These are phyloP conservation scores for Priceomyces fermenticarens DNA, from an alignment of 805 yeast genomes.

Conservation along the genomic window DNA sequence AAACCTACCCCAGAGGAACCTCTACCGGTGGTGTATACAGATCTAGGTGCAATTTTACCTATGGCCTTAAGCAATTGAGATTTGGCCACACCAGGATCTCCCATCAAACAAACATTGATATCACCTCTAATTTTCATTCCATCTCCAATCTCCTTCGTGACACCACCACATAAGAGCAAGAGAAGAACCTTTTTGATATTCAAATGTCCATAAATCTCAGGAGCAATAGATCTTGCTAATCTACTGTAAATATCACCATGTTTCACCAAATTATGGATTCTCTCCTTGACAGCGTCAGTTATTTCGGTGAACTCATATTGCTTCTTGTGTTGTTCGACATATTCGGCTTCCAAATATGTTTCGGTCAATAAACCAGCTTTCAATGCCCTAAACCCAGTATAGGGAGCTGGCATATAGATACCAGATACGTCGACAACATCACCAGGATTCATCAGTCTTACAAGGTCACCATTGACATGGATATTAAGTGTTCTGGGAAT, in stretches of 20 bases:
- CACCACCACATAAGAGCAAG: slow-evolving; percentile 88
- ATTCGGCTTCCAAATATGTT: slow-evolving; percentile 87
- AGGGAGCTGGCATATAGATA: slow-evolving; percentile 88
- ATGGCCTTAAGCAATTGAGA: slow-evolving; percentile 92
- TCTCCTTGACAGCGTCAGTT: slow-evolving; percentile 52
- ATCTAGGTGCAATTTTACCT: slow-evolving; percentile 90
- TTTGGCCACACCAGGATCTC: slow-evolving; percentile 99
- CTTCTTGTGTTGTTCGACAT: slow-evolving; percentile 81
- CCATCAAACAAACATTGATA: slow-evolving; percentile 93
- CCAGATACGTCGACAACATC: slow-evolving; percentile 93
- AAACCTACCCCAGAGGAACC: slow-evolving; percentile 99
- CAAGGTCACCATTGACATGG: slow-evolving; percentile 90
- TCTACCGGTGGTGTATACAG: slow-evolving; percentile 96
- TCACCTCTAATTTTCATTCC: slow-evolving; percentile 98
- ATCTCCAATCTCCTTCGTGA: slow-evolving; percentile 89
- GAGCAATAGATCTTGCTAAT: slow-evolving; percentile 88
- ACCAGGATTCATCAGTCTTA: slow-evolving; percentile 86
- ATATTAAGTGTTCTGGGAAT: slow-evolving; percentile 85
- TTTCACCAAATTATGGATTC: slow-evolving; percentile 52
- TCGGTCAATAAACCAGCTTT: slow-evolving; percentile 93
- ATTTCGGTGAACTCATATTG: slow-evolving; percentile 69
- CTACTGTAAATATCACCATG: slow-evolving; percentile 75
- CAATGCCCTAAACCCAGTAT: slow-evolving; percentile 91
- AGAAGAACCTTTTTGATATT: slow-evolving; percentile 92
- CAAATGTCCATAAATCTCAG: slow-evolving; percentile 91